Evolutionary conservation across 768 basidiomycete species (phyloP).

Genomic region (Holtermanniella nyarrowii): DNA sequence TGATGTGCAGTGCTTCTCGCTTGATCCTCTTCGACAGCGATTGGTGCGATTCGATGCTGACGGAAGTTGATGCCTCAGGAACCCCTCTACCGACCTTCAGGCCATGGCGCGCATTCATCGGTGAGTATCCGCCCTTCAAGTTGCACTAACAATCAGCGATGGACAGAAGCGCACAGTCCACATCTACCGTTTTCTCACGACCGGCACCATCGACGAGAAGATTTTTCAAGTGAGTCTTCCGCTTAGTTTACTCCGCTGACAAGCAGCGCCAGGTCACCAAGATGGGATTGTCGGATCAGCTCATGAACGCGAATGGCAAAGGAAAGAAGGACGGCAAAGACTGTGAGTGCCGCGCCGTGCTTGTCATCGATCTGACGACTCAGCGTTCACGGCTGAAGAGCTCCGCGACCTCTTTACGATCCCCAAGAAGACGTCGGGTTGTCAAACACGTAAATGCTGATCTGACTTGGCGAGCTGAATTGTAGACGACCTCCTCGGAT

Average conservation of each 20-base stretch:
- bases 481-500: constrained; percentile 62
- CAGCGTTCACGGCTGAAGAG: constrained; percentile 46
- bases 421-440: constrained; percentile 57
- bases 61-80: constrained; percentile 20
- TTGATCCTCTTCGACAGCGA: constrained; percentile 49
- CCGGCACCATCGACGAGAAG: constrained; percentile 71
- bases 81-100: constrained; percentile 61
- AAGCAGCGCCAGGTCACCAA: constrained; percentile 88
- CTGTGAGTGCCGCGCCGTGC: constrained; percentile 44
- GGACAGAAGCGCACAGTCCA: constrained; percentile 86
- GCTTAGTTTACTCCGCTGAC: background rate
- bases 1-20: constrained; percentile 67
- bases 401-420: constrained; percentile 88
- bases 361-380: background rate
- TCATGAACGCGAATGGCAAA: constrained; percentile 43
- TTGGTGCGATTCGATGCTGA: constrained; percentile 18
- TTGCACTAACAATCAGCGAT: constrained; percentile 49
- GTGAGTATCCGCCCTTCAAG: constrained; percentile 41
- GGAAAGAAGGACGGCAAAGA: constrained; percentile 66
- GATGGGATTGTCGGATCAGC: constrained; percentile 67
- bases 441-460: constrained; percentile 57
- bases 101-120: constrained; percentile 95
- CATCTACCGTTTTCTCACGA: constrained; percentile 46
- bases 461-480: background rate
- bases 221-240: constrained; percentile 30